These are phyloP conservation scores for Trifolium dubium DNA, from an alignment of 306 rosid species.

Conservation along the genomic window DNA sequence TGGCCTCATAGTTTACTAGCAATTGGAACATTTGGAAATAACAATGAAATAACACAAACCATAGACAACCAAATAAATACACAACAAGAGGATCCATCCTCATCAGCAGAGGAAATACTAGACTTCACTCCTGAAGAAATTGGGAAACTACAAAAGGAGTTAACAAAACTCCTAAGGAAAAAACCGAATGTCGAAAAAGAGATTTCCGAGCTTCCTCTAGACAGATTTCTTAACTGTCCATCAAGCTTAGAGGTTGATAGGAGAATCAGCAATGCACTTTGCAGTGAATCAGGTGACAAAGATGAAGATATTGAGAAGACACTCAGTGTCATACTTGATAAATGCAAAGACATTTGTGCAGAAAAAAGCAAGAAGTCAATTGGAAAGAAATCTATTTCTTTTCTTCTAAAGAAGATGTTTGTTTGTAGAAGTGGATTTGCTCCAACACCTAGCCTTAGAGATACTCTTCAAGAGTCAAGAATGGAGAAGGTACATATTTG, in stretches of 20 bases:
- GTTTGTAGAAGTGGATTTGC: conserved; percentile 87
- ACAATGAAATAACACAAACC: conserved; percentile 59
- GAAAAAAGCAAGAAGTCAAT: conserved; percentile 62
- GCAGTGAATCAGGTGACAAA: conserved; percentile 56
- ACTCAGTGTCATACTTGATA: conserved; percentile 79
- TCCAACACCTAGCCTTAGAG: conserved; percentile 77
- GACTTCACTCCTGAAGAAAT: conserved; percentile 94
- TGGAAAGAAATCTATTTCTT: conserved; percentile 87
- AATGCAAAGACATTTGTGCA: conserved; percentile 79
- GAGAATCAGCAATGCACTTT: conserved; percentile 69
- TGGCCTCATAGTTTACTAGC: conserved; percentile 92
- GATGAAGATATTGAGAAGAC: conserved; percentile 89
- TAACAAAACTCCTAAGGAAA: conserved; percentile 71
- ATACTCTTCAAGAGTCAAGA: conserved; percentile 85
- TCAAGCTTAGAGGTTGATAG: conserved; percentile 95
- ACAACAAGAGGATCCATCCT: conserved; percentile 62
- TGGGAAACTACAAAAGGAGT: conserved; percentile 80
- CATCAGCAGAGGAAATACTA: conserved; percentile 59
- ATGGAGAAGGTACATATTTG: conserved; percentile 80
- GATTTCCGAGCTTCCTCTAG: conserved; percentile 84
- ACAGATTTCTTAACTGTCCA: conserved; percentile 95
- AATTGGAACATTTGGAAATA: conserved; percentile 95
- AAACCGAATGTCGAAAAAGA: conserved; percentile 76
- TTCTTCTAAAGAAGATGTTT: conserved; percentile 87
- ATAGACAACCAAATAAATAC: conserved; percentile 40